A percentile compares a stretch with the other conserved stretches of the same genome.
Conservation (phyloP, 306 rosid species). For the Purshia tridentata region DNA sequence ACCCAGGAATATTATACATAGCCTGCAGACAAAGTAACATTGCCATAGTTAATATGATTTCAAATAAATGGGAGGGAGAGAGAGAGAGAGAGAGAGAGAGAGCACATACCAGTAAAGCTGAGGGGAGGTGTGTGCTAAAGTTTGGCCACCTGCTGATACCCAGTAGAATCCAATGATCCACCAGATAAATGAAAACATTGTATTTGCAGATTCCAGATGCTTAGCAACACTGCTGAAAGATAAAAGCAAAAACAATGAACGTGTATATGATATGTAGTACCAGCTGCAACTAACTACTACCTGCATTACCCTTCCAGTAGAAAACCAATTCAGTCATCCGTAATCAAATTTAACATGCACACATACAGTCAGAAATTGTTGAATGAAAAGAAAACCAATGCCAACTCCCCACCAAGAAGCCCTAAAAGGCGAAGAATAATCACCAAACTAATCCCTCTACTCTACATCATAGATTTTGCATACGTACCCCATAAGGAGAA, state of each 20-base stretch:
- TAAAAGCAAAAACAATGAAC: slow-evolving; percentile 9
- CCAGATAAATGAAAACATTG: slow-evolving; percentile 97
- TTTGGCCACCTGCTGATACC: slow-evolving; percentile 88
- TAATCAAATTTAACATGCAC: background rate
- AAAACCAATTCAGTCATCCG: background rate
- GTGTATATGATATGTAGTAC: background rate
- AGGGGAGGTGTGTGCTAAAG: slow-evolving; percentile 66
- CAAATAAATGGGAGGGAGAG: slow-evolving; percentile 8
- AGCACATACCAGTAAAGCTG: slow-evolving; percentile 84
- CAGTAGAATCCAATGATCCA: slow-evolving; percentile 99
- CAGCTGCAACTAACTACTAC: background rate
- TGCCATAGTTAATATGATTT: slow-evolving; percentile 22
- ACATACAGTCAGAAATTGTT: background rate
- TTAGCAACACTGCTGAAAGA: slow-evolving; percentile 60
- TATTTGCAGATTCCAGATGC: slow-evolving; percentile 91
- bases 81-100: slow-evolving; percentile 12
- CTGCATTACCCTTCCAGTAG: background rate
- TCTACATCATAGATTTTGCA: background rate
- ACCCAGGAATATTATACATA: slow-evolving; percentile 90
- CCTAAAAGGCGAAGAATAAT: background rate
- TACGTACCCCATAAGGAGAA: background rate
- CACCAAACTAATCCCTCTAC: background rate
- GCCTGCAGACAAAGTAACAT: slow-evolving; percentile 60
- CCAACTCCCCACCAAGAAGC: background rate
- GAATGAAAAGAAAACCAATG: background rate